Base-by-base conservation (phyloP, 495 filamentous ascomycete genomes). In the Coniosporium apollinis region DNA sequence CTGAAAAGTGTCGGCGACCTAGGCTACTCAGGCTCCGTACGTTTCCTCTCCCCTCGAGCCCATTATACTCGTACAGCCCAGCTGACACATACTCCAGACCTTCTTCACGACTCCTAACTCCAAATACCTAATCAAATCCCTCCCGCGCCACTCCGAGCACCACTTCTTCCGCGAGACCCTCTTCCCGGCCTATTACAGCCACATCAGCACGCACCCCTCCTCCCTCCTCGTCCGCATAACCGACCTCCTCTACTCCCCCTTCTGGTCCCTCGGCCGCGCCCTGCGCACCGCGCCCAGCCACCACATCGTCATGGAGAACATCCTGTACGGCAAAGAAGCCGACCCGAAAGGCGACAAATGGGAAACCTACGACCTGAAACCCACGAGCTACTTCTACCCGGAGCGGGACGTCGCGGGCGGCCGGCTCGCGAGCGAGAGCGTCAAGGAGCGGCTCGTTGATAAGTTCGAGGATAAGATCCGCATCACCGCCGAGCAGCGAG, bases 231-330 rank as follows among this genome's bases (percentile, higher is more conserved):
- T 80, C 5, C 73, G 71, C 42, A 80, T 80, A 39, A 79, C 70
- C 33, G 71, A 79, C 46, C 68, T 79, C 26, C 57, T 80, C 5
- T 60, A 67, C 18, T 59, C 64, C 0, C 62, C 67, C 0, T 62
- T 63, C 9, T 18, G 44, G 6, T 67, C 70, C 1, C 35, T 82
- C 3, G 76, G 76, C 0, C 59, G 60, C 10, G 28, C 71, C 0
- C 40, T 76, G 4, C 58, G 68, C 1, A 54, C 61, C 3, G 64
- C 69, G 0, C 74, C 76, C 0, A 65, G 67, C 0, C 72, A 77
- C 43, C 74, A 80, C 48, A 70, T 82, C 42, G 60, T 80, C 43
- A 82, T 80, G 76, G 76, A 80, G 30, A 79, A 80, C 49, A 59
- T 75, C 33, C 55, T 79, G 28, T 69, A 69, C 46, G 74, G 72